Evolutionary conservation across 225 moss, liverwort and hornwort genomes (phyloP).

Genomic region (Climacium dendroides): DNA sequence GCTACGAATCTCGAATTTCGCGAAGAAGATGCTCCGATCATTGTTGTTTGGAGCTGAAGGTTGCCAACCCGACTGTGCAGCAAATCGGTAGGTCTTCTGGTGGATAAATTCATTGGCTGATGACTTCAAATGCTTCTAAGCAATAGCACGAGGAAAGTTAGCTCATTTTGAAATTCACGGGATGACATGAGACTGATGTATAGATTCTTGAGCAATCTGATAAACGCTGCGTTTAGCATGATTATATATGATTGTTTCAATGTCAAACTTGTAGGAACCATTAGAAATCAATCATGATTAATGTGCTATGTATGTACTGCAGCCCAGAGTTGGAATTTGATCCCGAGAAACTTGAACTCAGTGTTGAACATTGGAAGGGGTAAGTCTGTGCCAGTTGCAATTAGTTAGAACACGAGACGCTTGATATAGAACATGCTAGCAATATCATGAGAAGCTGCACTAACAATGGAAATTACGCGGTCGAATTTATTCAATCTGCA

Average conservation of each 20-base stretch:
- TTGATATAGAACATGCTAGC: background rate
- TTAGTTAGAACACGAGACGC: background rate
- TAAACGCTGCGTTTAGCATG: background rate
- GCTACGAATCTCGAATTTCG: background rate
- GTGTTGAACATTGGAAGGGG: background rate
- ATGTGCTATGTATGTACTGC: no score
- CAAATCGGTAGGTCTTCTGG: background rate
- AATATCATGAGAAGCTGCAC: background rate
- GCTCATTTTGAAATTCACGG: background rate
- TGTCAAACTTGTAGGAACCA: background rate
- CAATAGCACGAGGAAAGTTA: no score
- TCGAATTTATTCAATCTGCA: no score
- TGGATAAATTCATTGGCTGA: background rate
- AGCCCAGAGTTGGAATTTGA: no score
- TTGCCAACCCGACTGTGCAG: background rate
- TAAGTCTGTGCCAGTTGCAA: background rate
- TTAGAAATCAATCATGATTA: background rate
- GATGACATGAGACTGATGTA: no score
- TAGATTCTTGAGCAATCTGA: no score
- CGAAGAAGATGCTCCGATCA: background rate
- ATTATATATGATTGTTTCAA: background rate
- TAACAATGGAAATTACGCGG: background rate
- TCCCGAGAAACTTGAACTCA: background rate
- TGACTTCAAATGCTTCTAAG: background rate
- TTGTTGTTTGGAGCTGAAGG: background rate